These are phyloP conservation scores for Lizonia empirigonia DNA, from an alignment of 2,329 filamentous ascomycete species.

Conservation along the genomic window DNA sequence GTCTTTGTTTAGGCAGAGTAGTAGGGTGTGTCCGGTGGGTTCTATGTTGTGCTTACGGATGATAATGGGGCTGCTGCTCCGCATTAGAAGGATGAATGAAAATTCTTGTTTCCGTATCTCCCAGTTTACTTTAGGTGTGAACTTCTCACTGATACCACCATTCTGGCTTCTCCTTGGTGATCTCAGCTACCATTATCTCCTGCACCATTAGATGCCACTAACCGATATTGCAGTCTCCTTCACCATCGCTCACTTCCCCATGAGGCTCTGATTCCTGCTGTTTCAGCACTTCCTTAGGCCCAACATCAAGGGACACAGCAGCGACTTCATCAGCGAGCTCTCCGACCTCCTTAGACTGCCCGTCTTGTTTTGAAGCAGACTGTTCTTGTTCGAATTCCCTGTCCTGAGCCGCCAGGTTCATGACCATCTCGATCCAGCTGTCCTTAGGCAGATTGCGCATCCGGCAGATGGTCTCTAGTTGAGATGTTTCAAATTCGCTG, in stretches of 20 bases:
- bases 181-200: too few relatives aligned
- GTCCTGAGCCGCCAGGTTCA: neutral
- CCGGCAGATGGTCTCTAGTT: neutral
- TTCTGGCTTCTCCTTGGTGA: too few relatives aligned
- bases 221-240: neutral
- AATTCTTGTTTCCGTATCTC: neutral
- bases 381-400: neutral
- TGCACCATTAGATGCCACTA: too few relatives aligned
- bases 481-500: neutral
- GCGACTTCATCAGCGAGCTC: neutral
- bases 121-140: neutral
- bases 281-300: neutral
- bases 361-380: neutral
- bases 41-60: constrained; percentile 35
- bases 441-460: neutral
- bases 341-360: too few relatives aligned
- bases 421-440: neutral
- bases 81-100: neutral
- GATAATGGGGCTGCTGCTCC: neutral
- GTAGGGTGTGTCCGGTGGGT: constrained; percentile 32
- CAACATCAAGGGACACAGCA: neutral
- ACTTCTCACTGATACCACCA: too few relatives aligned
- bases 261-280: neutral
- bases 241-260: neutral
- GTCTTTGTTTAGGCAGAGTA: constrained; percentile 30